These are phyloP conservation scores for Ananas comosus DNA, from an alignment of 176 grass and related monocot species.

Conservation along the genomic window DNA sequence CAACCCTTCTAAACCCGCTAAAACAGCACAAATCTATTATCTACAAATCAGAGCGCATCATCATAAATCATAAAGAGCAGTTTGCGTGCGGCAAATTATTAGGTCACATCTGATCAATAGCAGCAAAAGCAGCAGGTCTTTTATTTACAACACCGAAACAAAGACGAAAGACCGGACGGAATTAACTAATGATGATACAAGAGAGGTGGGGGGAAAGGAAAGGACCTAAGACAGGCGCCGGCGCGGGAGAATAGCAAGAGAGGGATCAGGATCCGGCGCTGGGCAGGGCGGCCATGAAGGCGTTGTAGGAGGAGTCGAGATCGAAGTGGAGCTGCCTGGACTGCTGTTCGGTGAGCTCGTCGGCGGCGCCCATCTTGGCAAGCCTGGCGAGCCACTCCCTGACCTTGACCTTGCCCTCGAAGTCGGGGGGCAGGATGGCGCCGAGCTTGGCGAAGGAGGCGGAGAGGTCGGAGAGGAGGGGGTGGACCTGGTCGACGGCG, in stretches of 20 bases:
- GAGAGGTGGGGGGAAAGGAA: neutral
- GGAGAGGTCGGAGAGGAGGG: conserved; percentile 74
- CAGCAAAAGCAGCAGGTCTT: too few relatives aligned
- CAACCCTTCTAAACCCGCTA: too few relatives aligned
- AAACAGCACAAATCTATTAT: too few relatives aligned
- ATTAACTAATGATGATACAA: too few relatives aligned
- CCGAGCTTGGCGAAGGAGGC: conserved; percentile 66
- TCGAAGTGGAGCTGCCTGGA: conserved; percentile 91
- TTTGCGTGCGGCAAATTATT: too few relatives aligned
- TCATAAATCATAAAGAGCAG: too few relatives aligned
- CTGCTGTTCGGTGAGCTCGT: conserved; percentile 91
- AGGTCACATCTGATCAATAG: too few relatives aligned
- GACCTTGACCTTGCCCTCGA: conserved; percentile 83
- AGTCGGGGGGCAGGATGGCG: conserved; percentile 62
- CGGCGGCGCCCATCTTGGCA: conserved; percentile 84
- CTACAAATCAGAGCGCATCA: too few relatives aligned
- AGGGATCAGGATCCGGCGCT: conserved; percentile 36
- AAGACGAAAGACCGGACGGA: too few relatives aligned
- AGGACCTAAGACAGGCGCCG: neutral
- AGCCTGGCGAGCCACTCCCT: conserved; percentile 76
- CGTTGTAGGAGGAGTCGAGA: conserved; percentile 71
- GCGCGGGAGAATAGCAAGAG: neutral
- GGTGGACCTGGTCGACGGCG: conserved; percentile 90
- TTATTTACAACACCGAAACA: too few relatives aligned
- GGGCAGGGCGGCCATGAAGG: conserved; percentile 87